Conservation (phyloP, 164 flowering plant genomes). For the Annona cherimola region DNA sequence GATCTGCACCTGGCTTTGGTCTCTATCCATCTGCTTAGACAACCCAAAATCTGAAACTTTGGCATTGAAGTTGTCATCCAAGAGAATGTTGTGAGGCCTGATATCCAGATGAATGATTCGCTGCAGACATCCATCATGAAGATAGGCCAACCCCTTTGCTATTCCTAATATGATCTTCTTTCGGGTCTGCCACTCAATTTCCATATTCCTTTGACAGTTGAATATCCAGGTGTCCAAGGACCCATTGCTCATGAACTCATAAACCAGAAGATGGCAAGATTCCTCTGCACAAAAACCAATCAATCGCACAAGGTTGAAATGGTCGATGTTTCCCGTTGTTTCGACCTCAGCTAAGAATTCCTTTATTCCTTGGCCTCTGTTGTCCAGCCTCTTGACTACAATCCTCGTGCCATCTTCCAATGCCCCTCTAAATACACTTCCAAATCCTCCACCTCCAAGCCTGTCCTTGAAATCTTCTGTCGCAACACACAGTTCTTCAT, state of each 20-base stretch:
- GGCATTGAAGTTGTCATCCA: constrained; percentile 18
- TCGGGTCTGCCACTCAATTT: constrained; percentile 12
- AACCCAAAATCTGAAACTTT: no score
- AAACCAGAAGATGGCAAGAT: constrained; percentile 8
- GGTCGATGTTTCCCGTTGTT: constrained; percentile 9
- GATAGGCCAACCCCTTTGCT: constrained; percentile 9
- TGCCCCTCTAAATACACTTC: no score
- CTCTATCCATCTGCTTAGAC: no score
- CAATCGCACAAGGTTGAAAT: constrained; percentile 11
- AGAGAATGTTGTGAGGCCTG: constrained; percentile 12
- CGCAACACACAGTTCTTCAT: not conserved
- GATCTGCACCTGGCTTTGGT: no score
- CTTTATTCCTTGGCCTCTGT: constrained; percentile 8
- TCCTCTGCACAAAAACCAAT: constrained; percentile 12
- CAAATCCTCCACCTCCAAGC: no score
- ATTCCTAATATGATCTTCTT: not conserved
- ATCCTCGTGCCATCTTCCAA: constrained; percentile 8
- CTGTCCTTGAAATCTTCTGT: not conserved
- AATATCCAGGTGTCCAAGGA: constrained; percentile 12
- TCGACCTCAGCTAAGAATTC: constrained; percentile 12
- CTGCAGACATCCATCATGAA: constrained; percentile 12
- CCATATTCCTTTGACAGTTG: not conserved
- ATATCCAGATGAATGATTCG: constrained; percentile 10
- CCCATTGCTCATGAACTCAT: constrained; percentile 15
- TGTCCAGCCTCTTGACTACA: constrained; percentile 10